Conservation (phyloP, 352 stramenopile genomes). For the Pythium rishiriense region DNA sequence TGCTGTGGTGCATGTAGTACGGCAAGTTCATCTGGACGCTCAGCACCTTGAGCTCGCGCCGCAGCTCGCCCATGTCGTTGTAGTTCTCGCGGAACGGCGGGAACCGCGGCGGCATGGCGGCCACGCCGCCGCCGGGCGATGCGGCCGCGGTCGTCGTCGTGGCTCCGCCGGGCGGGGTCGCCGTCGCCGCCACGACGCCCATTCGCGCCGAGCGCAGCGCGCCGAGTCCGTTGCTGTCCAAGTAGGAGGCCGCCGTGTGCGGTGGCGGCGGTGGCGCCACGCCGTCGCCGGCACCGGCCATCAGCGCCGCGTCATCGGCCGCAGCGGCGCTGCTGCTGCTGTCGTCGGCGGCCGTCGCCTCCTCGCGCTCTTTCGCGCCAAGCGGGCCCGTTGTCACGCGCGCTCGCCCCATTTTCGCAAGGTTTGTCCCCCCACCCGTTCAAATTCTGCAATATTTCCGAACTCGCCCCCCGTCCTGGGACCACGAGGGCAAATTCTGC, state of each 20-base stretch:
- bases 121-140: neutral
- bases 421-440: conserved; percentile 7
- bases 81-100: conserved; percentile 75
- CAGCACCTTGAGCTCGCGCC: conserved; percentile 71
- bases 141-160: neutral
- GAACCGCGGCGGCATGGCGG: conserved; percentile 33
- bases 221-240: conserved; percentile 5
- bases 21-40: conserved; percentile 69
- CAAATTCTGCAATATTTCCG: conserved; percentile 32
- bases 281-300: neutral
- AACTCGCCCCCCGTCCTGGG: neutral
- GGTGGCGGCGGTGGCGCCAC: neutral
- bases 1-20: conserved; percentile 86
- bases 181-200: neutral
- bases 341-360: conserved; percentile 22
- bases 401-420: conserved; percentile 36
- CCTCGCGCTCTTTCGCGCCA: conserved; percentile 31
- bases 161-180: neutral
- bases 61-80: conserved; percentile 70
- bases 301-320: neutral
- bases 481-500: conserved; percentile 14
- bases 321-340: neutral
- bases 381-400: conserved; percentile 24
- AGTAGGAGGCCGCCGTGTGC: neutral
- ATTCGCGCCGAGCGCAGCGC: conserved; percentile 8